Evolutionary conservation across 148 eudicot species (phyloP), one percentile per base, ranked within the genome.

Genomic region (Simmondsia chinensis): DNA sequence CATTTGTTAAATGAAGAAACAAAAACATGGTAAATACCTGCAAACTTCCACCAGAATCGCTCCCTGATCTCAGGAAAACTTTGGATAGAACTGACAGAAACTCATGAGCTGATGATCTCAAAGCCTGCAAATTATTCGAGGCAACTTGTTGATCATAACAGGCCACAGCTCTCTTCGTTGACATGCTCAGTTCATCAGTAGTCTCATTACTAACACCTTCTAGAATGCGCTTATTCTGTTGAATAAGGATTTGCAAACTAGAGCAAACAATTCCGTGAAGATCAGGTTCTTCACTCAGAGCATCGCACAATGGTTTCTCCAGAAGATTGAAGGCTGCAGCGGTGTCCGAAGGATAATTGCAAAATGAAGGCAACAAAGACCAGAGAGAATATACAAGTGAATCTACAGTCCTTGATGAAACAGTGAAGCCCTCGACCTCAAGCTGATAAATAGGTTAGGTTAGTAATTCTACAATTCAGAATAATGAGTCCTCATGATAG

Each of bases 341-440:
- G 15, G 82, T 70, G 56, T 86, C 99, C 50, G 56, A 16, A 5
- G 99, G 86, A 56, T 86, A 93, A 65, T 82, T 80, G 76, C 99
- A 93, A 69, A 93, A 93, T 14, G 99, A 77, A 45, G 96, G 96
- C 61, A 93, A 30, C 53, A 93, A 57, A 21, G 96, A 82, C 99
- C 99, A 93, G 49, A 93, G 45, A 50, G 85, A 77, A 58, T 79
- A 79, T 2, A 74, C 71, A 42, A 79, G 64, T 26, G 89, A 83
- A 61, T 83, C 94, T 18, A 74, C 66, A 60, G 60, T 70, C 64
- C 94, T 67, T 16, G 96, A 80, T n/a, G 86, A 64, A 65, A 77
- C 60, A 39, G 70, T 43, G 56, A 33, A 66, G 12, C 96, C 99
- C 63, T 77, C 86, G 43, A 33, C 64, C 58, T 77, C 77, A 46